Base-by-base conservation (phyloP, 305 asterid species). In the Fraxinus albicans region DNA sequence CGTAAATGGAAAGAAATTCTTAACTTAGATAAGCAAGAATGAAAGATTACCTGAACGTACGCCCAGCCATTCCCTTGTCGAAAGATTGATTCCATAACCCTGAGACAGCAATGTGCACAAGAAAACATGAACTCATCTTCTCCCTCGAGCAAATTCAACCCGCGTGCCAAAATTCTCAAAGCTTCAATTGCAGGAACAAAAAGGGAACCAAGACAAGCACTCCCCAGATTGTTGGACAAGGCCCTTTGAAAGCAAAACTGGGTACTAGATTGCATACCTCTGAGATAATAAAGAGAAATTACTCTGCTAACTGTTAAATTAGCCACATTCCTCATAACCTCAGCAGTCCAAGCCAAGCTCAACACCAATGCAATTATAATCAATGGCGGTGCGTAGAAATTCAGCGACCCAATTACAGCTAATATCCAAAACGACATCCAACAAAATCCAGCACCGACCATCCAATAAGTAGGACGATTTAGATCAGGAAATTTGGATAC, bases 71-170 rank as follows among this genome's bases (percentile, higher is more conserved):
- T 96, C 58, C 98, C 99, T 1, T 93, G 79, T 76, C 88, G 89
- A 85, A 96, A 96, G 85, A 96, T 87, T 40, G 98, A 93, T 35
- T 94, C 92, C 99, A 96, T 93, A 77, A 92, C 89, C 81, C 86
- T 92, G 44, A 96, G 97, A 69, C 98, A 94, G 82, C 99, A 96
- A 84, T 88, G 97, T 17, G 99, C 99, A 81, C 98, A 96, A 79
- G 93, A 96, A 81, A 94, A 96, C 98, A 96, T 93, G 91, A 94
- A 96, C 74, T 96, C 99, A 29, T 94, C 98, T 85, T 94, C 99
- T 23, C 99, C 99, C 86, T 96, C 99, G 2, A 96, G 85, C 88
- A 96, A 81, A 90, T 94, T 94, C 89, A 94, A 77, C 13, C 96
- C 99, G 0, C 99, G 93, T 25, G 99, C 98, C 17, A 94, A 91